Evolutionary conservation across 176 grass and related monocot genomes (phyloP).

Genomic region (Oryza brachyantha): DNA sequence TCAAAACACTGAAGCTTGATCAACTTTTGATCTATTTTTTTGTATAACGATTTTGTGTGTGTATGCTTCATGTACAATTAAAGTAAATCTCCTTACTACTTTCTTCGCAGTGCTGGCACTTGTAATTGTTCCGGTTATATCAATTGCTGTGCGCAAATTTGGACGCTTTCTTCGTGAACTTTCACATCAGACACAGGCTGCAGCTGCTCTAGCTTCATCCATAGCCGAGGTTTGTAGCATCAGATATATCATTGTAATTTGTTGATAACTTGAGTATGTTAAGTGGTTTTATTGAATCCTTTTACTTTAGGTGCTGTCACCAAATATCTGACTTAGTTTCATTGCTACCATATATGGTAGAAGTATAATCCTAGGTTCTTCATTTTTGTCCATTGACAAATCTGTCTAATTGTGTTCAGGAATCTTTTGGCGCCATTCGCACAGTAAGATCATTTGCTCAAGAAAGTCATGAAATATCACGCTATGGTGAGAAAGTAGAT

Average conservation of each 20-base stretch:
- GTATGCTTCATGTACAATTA: background rate
- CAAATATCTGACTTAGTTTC: background rate
- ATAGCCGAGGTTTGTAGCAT: constrained; percentile 82
- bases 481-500: constrained; percentile 83
- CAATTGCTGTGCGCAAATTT: constrained; percentile 71
- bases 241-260: constrained; percentile 18
- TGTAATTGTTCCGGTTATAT: constrained; percentile 78
- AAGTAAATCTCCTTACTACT: constrained; percentile 25
- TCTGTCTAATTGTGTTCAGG: constrained; percentile 49
- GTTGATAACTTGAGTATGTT: background rate
- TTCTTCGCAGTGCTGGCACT: constrained; percentile 71
- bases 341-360: constrained; percentile 27
- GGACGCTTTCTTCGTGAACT: constrained; percentile 94
- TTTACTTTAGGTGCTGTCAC: constrained; percentile 5
- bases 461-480: constrained; percentile 72
- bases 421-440: constrained; percentile 94
- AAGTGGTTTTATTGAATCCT: background rate
- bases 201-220: constrained; percentile 83
- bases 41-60: background rate
- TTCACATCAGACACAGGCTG: constrained; percentile 93
- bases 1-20: constrained; percentile 9
- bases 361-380: background rate
- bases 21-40: background rate
- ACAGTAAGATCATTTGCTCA: constrained; percentile 96
- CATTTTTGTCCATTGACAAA: constrained; percentile 29